Evolutionary conservation across 2,329 filamentous ascomycete species (phyloP).

Genomic region (Scedosporium boydii): DNA sequence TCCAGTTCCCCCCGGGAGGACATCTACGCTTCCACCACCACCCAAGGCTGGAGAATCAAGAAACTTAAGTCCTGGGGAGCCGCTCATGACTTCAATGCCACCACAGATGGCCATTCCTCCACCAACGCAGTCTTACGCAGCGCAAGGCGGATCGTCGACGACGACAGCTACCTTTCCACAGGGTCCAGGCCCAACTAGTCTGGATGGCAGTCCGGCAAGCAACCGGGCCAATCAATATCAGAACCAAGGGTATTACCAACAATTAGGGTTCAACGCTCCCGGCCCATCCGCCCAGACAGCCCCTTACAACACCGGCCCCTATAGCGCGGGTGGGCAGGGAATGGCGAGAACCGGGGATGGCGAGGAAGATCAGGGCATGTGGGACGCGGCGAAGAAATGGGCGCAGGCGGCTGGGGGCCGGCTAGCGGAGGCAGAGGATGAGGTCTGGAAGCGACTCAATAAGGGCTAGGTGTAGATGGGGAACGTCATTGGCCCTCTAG

Average conservation of each 20-base stretch:
- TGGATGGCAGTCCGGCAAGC: constrained; percentile 12
- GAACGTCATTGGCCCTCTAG: constrained; percentile 9
- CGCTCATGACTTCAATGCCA: constrained; percentile 33
- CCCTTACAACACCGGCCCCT: background rate
- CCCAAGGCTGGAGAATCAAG: constrained; percentile 39
- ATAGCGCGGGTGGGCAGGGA: background rate
- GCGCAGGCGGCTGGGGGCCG: constrained; percentile 46
- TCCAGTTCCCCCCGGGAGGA: constrained; percentile 30
- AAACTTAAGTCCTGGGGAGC: constrained; percentile 10
- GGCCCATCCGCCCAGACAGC: background rate
- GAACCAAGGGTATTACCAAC: background rate
- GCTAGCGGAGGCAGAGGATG: constrained; percentile 47
- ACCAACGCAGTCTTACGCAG: constrained; percentile 29
- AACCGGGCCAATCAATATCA: background rate
- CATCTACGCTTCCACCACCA: constrained; percentile 34
- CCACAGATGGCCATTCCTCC: constrained; percentile 40
- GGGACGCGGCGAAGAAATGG: constrained; percentile 49
- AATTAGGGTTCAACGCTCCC: background rate
- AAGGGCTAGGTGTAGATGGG: constrained; percentile 32
- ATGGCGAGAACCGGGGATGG: background rate
- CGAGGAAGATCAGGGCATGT: constrained; percentile 34
- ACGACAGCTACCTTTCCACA: constrained; percentile 20
- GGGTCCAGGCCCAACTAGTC: constrained; percentile 9
- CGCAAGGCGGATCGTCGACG: constrained; percentile 22
- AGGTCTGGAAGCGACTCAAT: constrained; percentile 56